Evolutionary conservation across 257 asterid genomes (phyloP).

Genomic region (Solanum bukasovii): DNA sequence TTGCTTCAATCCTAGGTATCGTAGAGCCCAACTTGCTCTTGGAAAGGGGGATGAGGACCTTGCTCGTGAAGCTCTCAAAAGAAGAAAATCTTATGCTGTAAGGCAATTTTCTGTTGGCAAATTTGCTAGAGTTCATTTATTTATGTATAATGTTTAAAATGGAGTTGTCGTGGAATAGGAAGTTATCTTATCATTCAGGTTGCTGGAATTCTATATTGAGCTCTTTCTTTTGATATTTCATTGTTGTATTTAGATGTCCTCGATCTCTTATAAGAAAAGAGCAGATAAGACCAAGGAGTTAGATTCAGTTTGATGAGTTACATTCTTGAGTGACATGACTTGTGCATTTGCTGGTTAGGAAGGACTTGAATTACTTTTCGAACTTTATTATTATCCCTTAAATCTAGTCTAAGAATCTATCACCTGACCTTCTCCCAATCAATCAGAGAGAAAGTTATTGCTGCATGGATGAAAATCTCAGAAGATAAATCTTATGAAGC

Average conservation of each 20-base stretch:
- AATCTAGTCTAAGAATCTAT: not conserved
- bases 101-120: slow-evolving; percentile 8
- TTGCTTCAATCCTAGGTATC: slow-evolving; percentile 48
- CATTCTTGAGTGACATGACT: not conserved
- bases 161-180: not conserved
- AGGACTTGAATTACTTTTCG: not conserved
- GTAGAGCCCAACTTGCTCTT: slow-evolving; percentile 94
- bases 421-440: not conserved
- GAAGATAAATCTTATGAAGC: not conserved
- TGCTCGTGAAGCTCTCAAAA: slow-evolving; percentile 98
- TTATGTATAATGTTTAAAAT: not conserved
- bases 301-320: not conserved
- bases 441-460: not conserved
- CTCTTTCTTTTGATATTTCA: not conserved
- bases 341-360: not conserved
- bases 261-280: not conserved
- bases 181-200: not conserved
- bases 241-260: not conserved
- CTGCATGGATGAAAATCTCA: not conserved
- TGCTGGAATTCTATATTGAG: not conserved
- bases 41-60: slow-evolving; percentile 95
- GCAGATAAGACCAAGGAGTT: not conserved
- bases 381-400: not conserved
- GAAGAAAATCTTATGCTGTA: slow-evolving; percentile 89
- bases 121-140: not conserved